A percentile compares a stretch with the other conserved stretches of the same genome.
Evolutionary conservation across 176 grass and related monocot species (phyloP).

Genomic region (Alloteropsis semialata): DNA sequence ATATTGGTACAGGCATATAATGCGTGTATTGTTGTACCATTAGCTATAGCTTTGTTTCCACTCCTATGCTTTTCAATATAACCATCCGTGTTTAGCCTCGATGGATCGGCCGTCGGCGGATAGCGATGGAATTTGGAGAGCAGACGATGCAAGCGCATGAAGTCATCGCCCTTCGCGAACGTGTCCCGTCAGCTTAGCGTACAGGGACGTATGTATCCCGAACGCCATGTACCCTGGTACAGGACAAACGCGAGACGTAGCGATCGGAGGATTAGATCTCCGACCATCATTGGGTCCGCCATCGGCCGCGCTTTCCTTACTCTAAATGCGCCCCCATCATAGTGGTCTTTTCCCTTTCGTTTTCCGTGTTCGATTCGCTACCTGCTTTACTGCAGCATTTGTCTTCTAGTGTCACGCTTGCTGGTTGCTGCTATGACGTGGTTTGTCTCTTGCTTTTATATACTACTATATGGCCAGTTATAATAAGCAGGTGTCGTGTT

Average conservation of each 20-base stretch:
- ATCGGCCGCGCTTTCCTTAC: not conserved
- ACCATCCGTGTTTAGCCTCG: no score
- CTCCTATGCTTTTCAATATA: no score
- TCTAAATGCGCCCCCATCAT: not conserved
- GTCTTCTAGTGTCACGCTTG: constrained; percentile 25
- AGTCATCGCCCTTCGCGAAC: not conserved
- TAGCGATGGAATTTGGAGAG: not conserved
- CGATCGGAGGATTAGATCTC: not conserved
- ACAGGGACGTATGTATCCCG: not conserved
- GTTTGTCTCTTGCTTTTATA: not conserved
- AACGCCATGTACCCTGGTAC: not conserved
- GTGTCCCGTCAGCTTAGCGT: not conserved
- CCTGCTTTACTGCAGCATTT: not conserved
- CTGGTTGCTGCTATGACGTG: constrained; percentile 6
- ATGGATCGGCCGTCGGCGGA: no score
- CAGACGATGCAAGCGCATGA: not conserved
- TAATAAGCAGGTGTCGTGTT: not conserved
- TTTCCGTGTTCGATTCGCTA: not conserved
- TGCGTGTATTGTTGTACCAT: no score
- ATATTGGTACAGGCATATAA: no score
- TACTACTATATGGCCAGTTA: not conserved
- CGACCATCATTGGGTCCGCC: not conserved
- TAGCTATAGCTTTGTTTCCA: no score
- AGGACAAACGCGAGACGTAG: not conserved
- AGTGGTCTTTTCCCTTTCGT: not conserved